These are phyloP conservation scores for Citrus trifoliata DNA, from an alignment of 345 rosid species.

Conservation along the genomic window DNA sequence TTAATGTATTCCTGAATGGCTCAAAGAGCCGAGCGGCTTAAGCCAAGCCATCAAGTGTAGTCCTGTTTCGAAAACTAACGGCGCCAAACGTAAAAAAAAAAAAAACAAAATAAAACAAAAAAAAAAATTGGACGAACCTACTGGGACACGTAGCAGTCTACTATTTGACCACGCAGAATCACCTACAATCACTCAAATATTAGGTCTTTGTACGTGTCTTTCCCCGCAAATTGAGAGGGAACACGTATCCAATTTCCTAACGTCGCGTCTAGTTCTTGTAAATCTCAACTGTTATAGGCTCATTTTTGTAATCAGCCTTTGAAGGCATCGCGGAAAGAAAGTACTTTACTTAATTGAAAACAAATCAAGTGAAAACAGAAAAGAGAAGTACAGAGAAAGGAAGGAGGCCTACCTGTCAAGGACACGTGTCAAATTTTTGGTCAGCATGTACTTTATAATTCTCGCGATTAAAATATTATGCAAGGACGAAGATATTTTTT, in stretches of 20 bases:
- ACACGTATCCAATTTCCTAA: not conserved
- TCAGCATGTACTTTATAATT: not conserved
- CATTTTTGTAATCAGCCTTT: not conserved
- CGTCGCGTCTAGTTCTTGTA: not conserved
- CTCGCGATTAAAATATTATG: not conserved
- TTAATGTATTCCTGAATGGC: too few species aligned
- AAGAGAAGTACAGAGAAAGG: not conserved
- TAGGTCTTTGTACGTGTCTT: not conserved
- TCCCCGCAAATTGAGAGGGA: not conserved
- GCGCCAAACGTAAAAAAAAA: not conserved
- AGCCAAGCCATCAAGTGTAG: not conserved
- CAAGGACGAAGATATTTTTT: constrained; percentile 18
- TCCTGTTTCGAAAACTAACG: constrained; percentile 5
- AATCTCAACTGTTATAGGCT: not conserved
- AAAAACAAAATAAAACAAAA: too few species aligned
- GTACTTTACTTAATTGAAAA: not conserved
- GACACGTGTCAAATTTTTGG: not conserved
- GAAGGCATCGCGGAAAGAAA: not conserved
- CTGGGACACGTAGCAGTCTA: not conserved
- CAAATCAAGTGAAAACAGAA: not conserved
- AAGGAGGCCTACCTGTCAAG: not conserved
- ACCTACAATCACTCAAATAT: not conserved
- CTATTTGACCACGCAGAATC: not conserved
- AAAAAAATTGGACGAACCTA: not conserved
- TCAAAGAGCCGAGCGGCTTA: not conserved